Percentiles rank a stretch among this genome's conserved stretches.
These are phyloP conservation scores for Coccomyxa sp. DNA, from an alignment of 139 green algal species.

Conservation along the genomic window DNA sequence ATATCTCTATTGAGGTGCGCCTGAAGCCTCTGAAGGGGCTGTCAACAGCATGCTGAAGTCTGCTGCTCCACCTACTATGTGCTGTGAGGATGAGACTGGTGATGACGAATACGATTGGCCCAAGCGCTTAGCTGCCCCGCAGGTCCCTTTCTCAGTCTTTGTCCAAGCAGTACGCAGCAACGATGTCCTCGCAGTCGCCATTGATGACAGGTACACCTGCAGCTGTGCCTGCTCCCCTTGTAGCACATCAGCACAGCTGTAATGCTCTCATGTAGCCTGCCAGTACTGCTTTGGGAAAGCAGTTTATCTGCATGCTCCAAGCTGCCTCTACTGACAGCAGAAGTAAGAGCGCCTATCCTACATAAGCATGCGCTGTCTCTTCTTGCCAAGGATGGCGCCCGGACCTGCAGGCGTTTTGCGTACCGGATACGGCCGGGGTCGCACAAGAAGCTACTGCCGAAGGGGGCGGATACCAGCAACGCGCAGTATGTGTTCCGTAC, in stretches of 20 bases:
- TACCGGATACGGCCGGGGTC: too few species aligned
- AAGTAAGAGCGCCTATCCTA: background rate
- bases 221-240: constrained; percentile 10
- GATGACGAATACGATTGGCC: too few species aligned
- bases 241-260: constrained; percentile 6
- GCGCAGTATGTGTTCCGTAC: constrained; percentile 61
- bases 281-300: too few species aligned
- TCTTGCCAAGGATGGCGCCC: background rate
- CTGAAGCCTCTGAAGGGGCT: too few species aligned
- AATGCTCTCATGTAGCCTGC: background rate
- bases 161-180: constrained; percentile 56
- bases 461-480: constrained; percentile 5
- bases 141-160: constrained; percentile 73
- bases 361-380: background rate
- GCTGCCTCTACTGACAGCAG: too few species aligned
- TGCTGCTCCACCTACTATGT: too few species aligned
- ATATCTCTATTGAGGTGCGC: background rate
- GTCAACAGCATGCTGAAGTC: too few species aligned
- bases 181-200: constrained; percentile 59
- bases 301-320: too few species aligned
- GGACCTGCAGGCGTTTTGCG: background rate
- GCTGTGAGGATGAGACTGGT: too few species aligned
- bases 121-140: too few species aligned
- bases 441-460: background rate
- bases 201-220: constrained; percentile 70